Evolutionary conservation across 2,329 filamentous ascomycete genomes (phyloP).

Genomic region (Scedosporium boydii): DNA sequence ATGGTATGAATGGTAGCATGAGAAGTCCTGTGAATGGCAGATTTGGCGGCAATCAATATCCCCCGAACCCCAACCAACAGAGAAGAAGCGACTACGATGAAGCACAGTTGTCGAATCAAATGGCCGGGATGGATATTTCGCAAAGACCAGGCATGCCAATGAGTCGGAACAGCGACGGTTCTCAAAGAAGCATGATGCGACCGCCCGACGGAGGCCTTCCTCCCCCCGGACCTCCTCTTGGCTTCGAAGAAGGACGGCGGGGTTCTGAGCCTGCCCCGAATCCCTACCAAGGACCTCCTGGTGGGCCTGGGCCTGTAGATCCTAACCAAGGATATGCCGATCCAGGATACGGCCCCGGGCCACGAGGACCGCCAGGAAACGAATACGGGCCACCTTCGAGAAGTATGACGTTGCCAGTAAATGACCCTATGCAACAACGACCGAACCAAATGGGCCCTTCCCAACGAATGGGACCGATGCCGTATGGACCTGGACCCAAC

Average conservation of each 20-base stretch:
- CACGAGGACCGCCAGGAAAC: constrained; percentile 19
- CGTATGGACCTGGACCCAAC: background rate
- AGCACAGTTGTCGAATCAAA: constrained; percentile 27
- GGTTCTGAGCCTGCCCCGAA: background rate
- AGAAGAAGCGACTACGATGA: constrained; percentile 31
- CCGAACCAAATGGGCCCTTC: constrained; percentile 19
- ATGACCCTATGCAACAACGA: constrained; percentile 30
- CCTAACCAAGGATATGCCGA: background rate
- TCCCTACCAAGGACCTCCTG: background rate
- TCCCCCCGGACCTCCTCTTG: background rate
- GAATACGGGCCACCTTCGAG: constrained; percentile 43
- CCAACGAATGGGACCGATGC: constrained; percentile 3
- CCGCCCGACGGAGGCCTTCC: constrained; percentile 16
- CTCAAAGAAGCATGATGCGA: constrained; percentile 20
- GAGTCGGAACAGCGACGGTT: constrained; percentile 13
- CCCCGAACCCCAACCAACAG: constrained; percentile 30
- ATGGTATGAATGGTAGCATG: constrained; percentile 15
- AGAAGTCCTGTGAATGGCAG: constrained; percentile 17
- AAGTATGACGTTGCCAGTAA: constrained; percentile 52
- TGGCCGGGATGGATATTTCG: constrained; percentile 30
- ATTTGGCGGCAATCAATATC: constrained; percentile 20
- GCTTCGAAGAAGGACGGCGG: background rate
- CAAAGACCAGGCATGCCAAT: constrained; percentile 14
- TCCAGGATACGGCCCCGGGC: background rate
- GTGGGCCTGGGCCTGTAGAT: background rate